Conservation (phyloP, 139 green algal genomes). For the Chlorella sp. region DNA sequence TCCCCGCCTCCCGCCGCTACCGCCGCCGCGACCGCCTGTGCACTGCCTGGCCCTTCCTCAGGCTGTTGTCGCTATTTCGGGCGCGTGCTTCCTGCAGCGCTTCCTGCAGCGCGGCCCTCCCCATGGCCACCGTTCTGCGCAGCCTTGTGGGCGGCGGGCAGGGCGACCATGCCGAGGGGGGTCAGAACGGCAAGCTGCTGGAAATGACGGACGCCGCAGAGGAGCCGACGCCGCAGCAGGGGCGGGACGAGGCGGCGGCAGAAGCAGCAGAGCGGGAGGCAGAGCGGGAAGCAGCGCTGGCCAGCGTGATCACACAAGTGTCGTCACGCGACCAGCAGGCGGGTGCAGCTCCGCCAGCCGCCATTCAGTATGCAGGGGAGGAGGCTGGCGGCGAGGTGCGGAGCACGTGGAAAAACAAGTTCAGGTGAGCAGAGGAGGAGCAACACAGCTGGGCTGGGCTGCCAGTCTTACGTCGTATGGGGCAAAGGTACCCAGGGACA, state of each 20-base stretch:
- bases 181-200: constrained; percentile 27
- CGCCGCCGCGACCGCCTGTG: background rate
- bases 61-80: too few relatives aligned
- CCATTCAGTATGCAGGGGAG: background rate
- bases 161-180: background rate
- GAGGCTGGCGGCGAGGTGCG: constrained; percentile 27
- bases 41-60: background rate
- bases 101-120: background rate
- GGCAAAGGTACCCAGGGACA: background rate
- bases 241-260: background rate
- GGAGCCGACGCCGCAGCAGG: background rate
- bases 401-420: constrained; percentile 43
- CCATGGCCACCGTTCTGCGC: constrained; percentile 4
- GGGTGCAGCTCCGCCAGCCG: background rate
- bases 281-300: background rate
- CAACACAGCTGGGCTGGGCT: background rate
- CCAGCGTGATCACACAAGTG: constrained; percentile 40
- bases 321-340: constrained; percentile 11
- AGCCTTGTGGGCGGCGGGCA: constrained; percentile 1
- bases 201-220: constrained; percentile 19
- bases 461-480: too few relatives aligned
- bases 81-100: background rate
- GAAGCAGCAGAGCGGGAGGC: background rate
- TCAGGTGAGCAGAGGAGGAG: constrained; percentile 2
- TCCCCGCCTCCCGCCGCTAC: too few relatives aligned